Evolutionary conservation across 352 stramenopile species (phyloP).

Genomic region (Globisporangium alternatum): DNA sequence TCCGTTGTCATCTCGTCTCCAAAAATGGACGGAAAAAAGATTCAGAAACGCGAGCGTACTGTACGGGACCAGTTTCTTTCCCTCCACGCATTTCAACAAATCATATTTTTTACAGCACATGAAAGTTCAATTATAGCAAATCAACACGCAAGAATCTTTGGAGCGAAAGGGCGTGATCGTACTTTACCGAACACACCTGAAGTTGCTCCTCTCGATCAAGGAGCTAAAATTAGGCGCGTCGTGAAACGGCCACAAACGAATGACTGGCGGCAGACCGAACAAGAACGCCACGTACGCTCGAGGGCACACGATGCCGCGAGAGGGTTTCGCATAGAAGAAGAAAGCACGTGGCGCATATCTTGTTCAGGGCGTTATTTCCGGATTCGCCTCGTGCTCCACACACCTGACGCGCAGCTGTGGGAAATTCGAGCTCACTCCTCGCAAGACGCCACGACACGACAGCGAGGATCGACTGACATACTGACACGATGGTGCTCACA

Average conservation of each 20-base stretch:
- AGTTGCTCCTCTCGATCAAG: background rate
- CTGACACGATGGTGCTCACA: constrained; percentile 44
- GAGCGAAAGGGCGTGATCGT: constrained; percentile 19
- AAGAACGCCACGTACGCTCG: constrained; percentile 9
- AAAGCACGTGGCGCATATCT: background rate
- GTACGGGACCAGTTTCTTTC: background rate
- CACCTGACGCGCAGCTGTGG: constrained; percentile 16
- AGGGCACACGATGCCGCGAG: background rate
- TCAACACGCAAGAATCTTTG: constrained; percentile 3
- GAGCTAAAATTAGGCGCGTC: constrained; percentile 5
- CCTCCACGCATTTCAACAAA: background rate
- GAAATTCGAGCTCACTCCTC: background rate
- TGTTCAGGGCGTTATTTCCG: constrained; percentile 3
- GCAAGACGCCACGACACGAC: background rate
- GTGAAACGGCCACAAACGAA: constrained; percentile 7
- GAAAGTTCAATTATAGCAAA: background rate
- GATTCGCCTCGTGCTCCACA: constrained; percentile 12
- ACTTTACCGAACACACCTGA: constrained; percentile 1
- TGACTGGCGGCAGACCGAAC: constrained; percentile 5
- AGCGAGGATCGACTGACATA: background rate
- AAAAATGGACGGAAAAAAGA: constrained; percentile 12
- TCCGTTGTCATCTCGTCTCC: constrained; percentile 6
- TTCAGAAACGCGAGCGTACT: constrained; percentile 11
- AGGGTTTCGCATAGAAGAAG: constrained; percentile 3
- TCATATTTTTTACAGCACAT: background rate